Percentiles rank a stretch among this genome's conserved stretches.
phyloP scores from a whole-genome alignment of 208 protist genomes.

The Tritrichomonas foetus region DNA sequence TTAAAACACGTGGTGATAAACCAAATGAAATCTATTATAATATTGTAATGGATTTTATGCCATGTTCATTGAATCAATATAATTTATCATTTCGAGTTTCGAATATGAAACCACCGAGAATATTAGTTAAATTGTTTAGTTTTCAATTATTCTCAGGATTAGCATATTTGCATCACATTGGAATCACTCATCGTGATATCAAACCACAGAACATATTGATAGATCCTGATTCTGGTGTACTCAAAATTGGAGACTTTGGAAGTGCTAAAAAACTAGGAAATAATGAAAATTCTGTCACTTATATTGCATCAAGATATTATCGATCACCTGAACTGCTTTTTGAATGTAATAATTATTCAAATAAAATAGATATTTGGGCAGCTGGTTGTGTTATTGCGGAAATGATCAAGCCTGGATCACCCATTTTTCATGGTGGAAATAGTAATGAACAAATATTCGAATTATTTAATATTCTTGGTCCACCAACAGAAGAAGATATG shows the following conservation, averaged over 20 bases:
- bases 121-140: background rate
- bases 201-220: conserved; percentile 20
- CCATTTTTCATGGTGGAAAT: conserved; percentile 76
- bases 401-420: conserved; percentile 67
- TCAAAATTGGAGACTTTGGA: conserved; percentile 21
- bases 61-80: no score
- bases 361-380: conserved; percentile 89
- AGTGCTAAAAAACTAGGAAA: background rate
- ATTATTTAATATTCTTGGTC: background rate
- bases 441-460: background rate
- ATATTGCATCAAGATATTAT: conserved; percentile 82
- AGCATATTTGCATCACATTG: background rate
- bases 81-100: no score
- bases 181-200: conserved; percentile 25
- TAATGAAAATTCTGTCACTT: background rate
- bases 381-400: conserved; percentile 93
- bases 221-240: background rate
- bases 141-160: background rate
- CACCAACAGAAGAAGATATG: background rate
- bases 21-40: conserved; percentile 45
- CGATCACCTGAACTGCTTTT: conserved; percentile 91
- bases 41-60: no score
- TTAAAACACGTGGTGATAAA: background rate
- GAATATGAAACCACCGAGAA: background rate
- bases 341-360: conserved; percentile 78